These are phyloP conservation scores for Penicillium cosmopolitanum DNA, from an alignment of 495 filamentous ascomycete genomes.

Conservation along the genomic window DNA sequence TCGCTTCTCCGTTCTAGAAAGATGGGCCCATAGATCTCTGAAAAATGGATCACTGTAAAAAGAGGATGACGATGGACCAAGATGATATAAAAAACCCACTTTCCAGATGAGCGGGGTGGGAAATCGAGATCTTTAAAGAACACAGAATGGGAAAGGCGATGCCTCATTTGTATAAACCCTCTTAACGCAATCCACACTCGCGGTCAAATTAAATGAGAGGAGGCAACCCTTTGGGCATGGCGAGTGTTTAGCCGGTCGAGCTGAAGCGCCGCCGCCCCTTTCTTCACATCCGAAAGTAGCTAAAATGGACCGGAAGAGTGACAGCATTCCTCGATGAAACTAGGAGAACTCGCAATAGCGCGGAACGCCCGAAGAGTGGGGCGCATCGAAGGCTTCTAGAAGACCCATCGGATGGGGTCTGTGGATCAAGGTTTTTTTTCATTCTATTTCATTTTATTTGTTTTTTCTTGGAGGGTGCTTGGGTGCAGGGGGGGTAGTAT, in stretches of 20 bases:
- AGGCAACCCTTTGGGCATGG: constrained; percentile 1
- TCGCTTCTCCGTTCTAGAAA: not conserved
- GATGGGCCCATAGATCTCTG: not conserved
- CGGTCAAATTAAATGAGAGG: not conserved
- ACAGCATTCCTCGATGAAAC: constrained; percentile 8
- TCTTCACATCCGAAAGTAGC: not conserved
- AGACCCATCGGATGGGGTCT: constrained; percentile 14
- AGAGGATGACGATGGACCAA: not conserved
- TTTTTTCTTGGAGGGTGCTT: not conserved
- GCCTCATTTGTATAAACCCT: not conserved
- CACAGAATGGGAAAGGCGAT: not conserved
- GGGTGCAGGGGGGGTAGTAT: too few relatives aligned
- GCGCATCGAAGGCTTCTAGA: constrained; percentile 17
- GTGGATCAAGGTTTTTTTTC: constrained; percentile 10
- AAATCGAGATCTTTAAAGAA: constrained; percentile 3
- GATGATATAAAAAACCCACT: not conserved
- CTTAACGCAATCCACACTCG: not conserved
- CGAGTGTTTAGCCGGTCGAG: constrained; percentile 3
- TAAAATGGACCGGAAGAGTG: constrained; percentile 4
- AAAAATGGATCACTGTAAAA: not conserved
- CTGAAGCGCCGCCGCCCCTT: constrained; percentile 13
- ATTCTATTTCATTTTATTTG: not conserved
- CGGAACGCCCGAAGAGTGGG: constrained; percentile 10
- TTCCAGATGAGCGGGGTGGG: constrained; percentile 2
- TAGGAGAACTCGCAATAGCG: constrained; percentile 7